phyloP scores from a whole-genome alignment of 306 rosid genomes.

The Vicia faba region DNA sequence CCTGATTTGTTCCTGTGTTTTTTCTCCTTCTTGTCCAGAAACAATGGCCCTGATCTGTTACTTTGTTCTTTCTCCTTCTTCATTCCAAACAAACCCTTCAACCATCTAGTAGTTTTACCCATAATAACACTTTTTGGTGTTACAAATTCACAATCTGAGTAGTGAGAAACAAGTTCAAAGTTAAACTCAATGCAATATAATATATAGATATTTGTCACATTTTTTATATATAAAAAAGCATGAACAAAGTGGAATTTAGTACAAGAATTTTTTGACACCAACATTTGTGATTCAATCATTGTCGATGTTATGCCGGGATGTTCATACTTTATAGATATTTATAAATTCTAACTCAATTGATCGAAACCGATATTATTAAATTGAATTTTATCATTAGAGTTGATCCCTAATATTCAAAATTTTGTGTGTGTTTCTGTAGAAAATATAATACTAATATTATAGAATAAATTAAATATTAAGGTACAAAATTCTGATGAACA shows the following conservation, averaged over 20 bases:
- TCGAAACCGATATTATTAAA: no score
- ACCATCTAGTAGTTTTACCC: constrained; percentile 80
- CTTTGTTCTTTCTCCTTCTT: constrained; percentile 65
- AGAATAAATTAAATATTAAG: not conserved
- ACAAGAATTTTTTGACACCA: constrained; percentile 14
- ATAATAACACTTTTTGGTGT: constrained; percentile 13
- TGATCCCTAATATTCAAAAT: no score
- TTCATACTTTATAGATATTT: no score
- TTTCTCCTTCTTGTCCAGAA: constrained; percentile 50
- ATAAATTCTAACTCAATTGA: no score
- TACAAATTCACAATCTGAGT: no score
- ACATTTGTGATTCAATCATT: no score
- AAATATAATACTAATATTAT: not conserved
- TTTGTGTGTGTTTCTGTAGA: no score
- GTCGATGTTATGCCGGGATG: no score
- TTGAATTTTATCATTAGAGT: no score
- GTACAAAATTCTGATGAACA: constrained; percentile 54
- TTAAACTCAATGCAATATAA: not conserved
- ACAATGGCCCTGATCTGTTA: constrained; percentile 35
- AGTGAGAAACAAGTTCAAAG: no score
- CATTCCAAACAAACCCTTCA: constrained; percentile 80
- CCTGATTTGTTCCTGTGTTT: constrained; percentile 39
- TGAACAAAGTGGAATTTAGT: constrained; percentile 39
- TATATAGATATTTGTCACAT: constrained; percentile 12
- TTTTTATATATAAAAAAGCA: not conserved